Evolutionary conservation across 78 protist genomes (phyloP), one percentile per base, ranked within the genome.

Genomic region (Isochrysis galbana): DNA sequence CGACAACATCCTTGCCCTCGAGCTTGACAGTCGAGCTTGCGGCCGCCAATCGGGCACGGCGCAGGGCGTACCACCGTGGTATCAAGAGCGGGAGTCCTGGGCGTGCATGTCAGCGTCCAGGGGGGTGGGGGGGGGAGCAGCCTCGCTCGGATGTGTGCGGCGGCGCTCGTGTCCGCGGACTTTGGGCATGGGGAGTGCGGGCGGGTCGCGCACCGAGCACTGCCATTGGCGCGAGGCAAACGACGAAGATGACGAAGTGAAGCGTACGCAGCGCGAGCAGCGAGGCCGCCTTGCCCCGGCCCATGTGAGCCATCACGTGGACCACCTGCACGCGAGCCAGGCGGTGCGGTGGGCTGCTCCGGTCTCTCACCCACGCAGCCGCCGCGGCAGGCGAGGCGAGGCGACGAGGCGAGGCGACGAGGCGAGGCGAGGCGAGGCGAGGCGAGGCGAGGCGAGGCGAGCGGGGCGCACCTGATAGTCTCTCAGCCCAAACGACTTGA

Each of bases 1-100:
- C 95, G 36, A 29, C 25, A 51, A 93, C 95, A 46, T 93, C 95
- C 83, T 38, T 45, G 44, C 88, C 95, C 2, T 0, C 29, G 34
- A 78, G 2, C 54, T 93, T 90, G 51, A 90, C 95, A 39, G 41
- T 11, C 32, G 88, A 69, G 5, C 36, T 23, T 11, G 10, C 21
- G 42, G 32, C 38, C 38, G 89, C 94, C 55, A n/a, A 32, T 32
- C 74, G 74, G 36, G 74, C 74, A 2, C 26, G 19, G 74, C 4
- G 74, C 74, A 10, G 26, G 10, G 74, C 10, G 74, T 26, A 23
- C 36, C 10, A 3, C 36, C 74, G 74, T 42, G 44, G 41, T 3
- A 67, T 17, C 32, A 67, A 36, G 36, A 67, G 77, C 77, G 77
- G 77, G 41, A 67, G 77, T 14, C 77, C 70, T 1, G 26, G 70